Base-by-base conservation (phyloP, 2,329 filamentous ascomycete species). In the Stagonosporopsis chrysanthemi region DNA sequence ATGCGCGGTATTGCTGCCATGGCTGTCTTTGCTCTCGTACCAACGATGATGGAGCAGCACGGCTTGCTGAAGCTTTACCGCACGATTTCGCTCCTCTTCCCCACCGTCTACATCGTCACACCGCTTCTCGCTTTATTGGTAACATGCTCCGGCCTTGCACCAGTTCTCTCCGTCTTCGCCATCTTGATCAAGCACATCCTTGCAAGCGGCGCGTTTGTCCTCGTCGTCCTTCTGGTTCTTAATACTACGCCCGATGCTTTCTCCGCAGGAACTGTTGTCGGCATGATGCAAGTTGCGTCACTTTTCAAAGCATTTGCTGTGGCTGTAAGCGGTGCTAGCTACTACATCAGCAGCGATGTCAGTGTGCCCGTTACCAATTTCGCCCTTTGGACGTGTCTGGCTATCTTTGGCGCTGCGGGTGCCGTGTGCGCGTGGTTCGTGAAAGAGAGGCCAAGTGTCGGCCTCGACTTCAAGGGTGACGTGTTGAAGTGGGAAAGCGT, bases 241-340 rank as follows among this genome's bases (percentile, higher is more conserved):
- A 81, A 80, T 61, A 79, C 79, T 1, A 78, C 79, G 5, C 80
- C 80, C 0, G 80, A 82, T 54, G 78, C 79, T 5, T 78, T 76
- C 47, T 80, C 78, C 1, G 77, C 80, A 6, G 80, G 80, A 36
- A 80, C 79, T 17, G 75, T 81, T 6, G 76, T 81, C 42, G 80
- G 80, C n/a, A 74, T 82, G 65, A 76, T 81, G 67, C 80, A 80
- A 54, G 71, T 80, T 4, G 77, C 79, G 19, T 78, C 73, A 51
- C 70, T 81, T 6, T 81, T 81, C 70, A 79, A 78, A 52, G 79
- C 78, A 12, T 75, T 82, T 24, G 80, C 79, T 6, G 79, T 81
- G 1, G 78, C 78, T 1, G 76, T 80, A 19, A 77, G 74, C 23
- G 79, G 79, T 5, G 74, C 78, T 11, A 79, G 75, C 62, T 82